Base-by-base conservation (phyloP, 192 early-diverging fungal species). In the Backusella westeae region DNA sequence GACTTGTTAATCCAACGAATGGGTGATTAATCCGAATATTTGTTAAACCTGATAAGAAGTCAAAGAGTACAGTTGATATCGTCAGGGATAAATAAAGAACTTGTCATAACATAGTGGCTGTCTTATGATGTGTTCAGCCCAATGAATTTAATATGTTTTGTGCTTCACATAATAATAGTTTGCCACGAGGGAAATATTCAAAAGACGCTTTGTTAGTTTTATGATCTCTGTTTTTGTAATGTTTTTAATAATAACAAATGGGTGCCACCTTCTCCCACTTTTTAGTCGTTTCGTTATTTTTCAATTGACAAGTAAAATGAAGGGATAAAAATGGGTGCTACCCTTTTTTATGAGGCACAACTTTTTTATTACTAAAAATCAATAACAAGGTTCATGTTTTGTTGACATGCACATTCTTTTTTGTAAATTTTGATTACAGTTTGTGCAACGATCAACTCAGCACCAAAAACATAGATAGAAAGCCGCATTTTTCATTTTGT, bases 361-460 rank as follows among this genome's bases (percentile, higher is more conserved):
- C 32, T 32, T 32, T 49, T 14, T 63, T 63, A 63, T 63, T 63
- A 63, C 56, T 63, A 63, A 63, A 63, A 63, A 63, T 63, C 56
- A 63, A 63, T 63, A 63, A 63, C 56, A 63, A 63, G 56, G 56
- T 63, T 63, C 12, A 63, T 63, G 21, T 63, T 12, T 59, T 59
- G 53, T 63, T 63, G 56, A 63, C 56, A 63, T 29, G 23, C 56
- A 63, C 56, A 63, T 9, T 63, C 8, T 12, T 29, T 63, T 63
- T 63, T 63, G 56, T 26, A 63, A 29, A 63, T 29, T 29, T 12
- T 63, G 56, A 63, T 63, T 63, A 29, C 26, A 63, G 23, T 23
- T 63, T 29, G 56, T 63, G 26, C 23, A 63, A 63, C 56, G 26
- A 29, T 63, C 26, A 23, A 63, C 56, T 63, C 56, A 63, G 56